Percentiles rank a stretch among this genome's conserved stretches.
Evolutionary conservation across 2,329 filamentous ascomycete species (phyloP).

Genomic region (Sarocladium kiliense): DNA sequence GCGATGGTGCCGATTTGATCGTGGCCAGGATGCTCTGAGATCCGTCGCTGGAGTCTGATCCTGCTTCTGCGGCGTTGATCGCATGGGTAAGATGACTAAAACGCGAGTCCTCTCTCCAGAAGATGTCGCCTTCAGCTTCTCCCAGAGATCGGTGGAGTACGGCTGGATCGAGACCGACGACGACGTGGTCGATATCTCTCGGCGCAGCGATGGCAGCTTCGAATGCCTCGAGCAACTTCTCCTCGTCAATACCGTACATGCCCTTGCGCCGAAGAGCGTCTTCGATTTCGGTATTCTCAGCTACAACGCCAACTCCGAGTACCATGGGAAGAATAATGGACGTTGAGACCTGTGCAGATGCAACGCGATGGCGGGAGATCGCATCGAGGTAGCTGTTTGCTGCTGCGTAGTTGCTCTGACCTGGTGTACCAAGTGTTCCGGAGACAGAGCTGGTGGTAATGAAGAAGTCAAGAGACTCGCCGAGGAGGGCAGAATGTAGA

Average conservation of each 20-base stretch:
- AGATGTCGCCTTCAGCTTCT: constrained; percentile 13
- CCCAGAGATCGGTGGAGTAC: constrained; percentile 16
- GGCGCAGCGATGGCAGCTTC: constrained; percentile 18
- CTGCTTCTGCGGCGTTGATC: background rate
- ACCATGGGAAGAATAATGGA: constrained; percentile 28
- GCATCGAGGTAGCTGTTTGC: constrained; percentile 29
- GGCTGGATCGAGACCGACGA: constrained; percentile 20
- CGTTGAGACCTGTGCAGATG: constrained; percentile 20
- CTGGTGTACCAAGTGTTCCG: constrained; percentile 25
- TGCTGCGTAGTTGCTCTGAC: constrained; percentile 35
- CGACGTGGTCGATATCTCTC: constrained; percentile 12
- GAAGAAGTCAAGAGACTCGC: constrained; percentile 31
- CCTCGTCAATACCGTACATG: constrained; percentile 27
- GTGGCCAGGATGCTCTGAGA: background rate
- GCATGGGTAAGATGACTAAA: background rate
- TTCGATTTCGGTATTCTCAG: constrained; percentile 30
- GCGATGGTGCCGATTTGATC: background rate
- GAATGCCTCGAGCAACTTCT: constrained; percentile 23
- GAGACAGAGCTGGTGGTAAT: constrained; percentile 28
- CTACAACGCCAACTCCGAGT: constrained; percentile 29
- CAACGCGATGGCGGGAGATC: constrained; percentile 23
- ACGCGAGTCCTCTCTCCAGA: background rate
- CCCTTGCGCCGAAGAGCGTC: constrained; percentile 27
- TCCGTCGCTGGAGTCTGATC: background rate
- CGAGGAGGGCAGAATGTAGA: constrained; percentile 21